A percentile compares a stretch with the other conserved stretches of the same genome.
phyloP scores from a whole-genome alignment of 2,329 filamentous ascomycete genomes.

The Neofusicoccum sp. region DNA sequence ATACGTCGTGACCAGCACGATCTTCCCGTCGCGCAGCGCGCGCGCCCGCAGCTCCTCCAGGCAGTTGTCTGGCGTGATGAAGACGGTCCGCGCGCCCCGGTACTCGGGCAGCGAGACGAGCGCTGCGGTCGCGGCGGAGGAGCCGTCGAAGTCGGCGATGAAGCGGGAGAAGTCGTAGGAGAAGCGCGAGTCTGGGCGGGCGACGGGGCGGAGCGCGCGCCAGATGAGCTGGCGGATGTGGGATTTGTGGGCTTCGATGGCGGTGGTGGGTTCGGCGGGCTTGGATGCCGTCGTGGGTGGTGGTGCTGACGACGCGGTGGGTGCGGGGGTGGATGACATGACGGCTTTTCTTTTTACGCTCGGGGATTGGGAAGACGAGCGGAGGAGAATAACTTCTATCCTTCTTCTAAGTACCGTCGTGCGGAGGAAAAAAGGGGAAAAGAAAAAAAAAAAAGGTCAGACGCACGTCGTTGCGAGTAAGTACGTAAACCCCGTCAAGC shows the following conservation, averaged over 20 bases:
- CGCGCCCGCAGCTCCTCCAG: conserved; percentile 40
- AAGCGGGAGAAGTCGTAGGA: conserved; percentile 45
- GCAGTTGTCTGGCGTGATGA: conserved; percentile 46
- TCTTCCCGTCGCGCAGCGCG: conserved; percentile 43
- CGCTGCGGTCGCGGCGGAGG: conserved; percentile 32
- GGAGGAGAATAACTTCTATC: no score
- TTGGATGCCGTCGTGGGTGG: background rate
- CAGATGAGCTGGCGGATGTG: conserved; percentile 34
- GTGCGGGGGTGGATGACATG: no score
- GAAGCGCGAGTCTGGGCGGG: conserved; percentile 45
- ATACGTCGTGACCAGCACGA: conserved; percentile 43
- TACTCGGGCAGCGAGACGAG: conserved; percentile 36
- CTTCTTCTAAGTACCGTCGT: no score
- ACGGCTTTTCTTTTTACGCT: no score
- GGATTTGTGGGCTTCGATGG: conserved; percentile 11
- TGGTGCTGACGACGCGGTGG: no score
- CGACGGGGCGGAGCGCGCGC: conserved; percentile 37
- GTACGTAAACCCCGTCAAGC: no score
- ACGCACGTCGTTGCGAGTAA: no score
- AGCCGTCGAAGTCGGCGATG: conserved; percentile 44
- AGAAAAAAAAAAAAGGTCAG: no score
- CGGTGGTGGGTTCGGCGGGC: background rate
- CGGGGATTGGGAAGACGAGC: no score
- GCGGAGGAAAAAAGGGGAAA: no score
- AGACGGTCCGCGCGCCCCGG: conserved; percentile 31